These are phyloP conservation scores for Apiotrichum montevideense DNA, from an alignment of 1,284 basidiomycete species.

Conservation along the genomic window DNA sequence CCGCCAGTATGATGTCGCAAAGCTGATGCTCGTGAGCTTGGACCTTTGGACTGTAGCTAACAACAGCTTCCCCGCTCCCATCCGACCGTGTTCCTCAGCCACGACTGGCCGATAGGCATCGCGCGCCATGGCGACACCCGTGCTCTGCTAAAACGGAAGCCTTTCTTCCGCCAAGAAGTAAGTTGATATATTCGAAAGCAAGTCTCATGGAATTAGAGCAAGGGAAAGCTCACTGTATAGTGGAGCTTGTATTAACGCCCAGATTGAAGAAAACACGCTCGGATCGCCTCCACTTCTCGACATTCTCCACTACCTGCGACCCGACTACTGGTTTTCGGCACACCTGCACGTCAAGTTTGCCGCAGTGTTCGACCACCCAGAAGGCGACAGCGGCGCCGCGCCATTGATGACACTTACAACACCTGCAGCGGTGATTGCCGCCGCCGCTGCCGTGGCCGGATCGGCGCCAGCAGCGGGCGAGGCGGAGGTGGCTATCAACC, in stretches of 20 bases:
- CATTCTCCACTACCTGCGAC: conserved; percentile 66
- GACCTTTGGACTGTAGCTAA: not conserved
- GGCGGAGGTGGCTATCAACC: conserved; percentile 48
- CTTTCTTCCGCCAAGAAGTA: conserved; percentile 70
- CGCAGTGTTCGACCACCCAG: conserved; percentile 54
- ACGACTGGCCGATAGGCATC: conserved; percentile 92
- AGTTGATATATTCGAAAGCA: not conserved
- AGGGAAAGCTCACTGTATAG: too few species aligned
- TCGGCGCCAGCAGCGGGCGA: conserved; percentile 1
- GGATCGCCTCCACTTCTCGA: conserved; percentile 86
- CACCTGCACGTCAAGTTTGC: conserved; percentile 87
- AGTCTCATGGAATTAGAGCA: not conserved
- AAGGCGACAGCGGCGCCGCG: conserved; percentile 52
- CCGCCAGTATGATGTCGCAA: conserved; percentile 74
- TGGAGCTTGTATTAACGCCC: not conserved
- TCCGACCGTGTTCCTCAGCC: conserved; percentile 72
- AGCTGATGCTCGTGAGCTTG: conserved; percentile 65
- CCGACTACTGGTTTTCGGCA: conserved; percentile 91
- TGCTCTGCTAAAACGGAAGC: conserved; percentile 67
- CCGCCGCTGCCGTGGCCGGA: not conserved
- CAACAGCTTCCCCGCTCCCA: conserved; percentile 14
- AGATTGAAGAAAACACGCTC: conserved; percentile 60
- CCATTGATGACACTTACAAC: too few species aligned
- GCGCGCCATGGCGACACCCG: conserved; percentile 70
- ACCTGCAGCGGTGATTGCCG: too few species aligned